phyloP scores from a whole-genome alignment of 345 rosid species.

The Syzygium oleosum region DNA sequence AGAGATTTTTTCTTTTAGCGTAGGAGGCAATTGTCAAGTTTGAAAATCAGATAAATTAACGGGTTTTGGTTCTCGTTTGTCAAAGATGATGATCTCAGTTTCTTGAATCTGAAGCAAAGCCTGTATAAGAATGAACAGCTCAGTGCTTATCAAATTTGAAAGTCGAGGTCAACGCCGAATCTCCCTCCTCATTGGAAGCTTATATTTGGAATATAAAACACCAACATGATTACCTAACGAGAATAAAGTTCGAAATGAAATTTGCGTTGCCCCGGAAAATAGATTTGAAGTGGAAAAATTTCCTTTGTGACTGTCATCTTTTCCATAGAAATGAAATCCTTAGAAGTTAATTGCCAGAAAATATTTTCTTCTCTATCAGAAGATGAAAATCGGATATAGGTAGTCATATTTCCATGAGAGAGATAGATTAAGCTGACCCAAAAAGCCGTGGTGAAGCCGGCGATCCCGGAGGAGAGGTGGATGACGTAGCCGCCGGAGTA shows the following conservation, averaged over 20 bases:
- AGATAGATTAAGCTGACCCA: not conserved
- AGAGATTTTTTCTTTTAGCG: not conserved
- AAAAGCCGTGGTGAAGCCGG: conserved; percentile 8
- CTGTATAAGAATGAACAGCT: not conserved
- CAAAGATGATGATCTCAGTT: not conserved
- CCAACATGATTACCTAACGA: not conserved
- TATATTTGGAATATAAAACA: not conserved
- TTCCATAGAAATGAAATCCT: too few relatives aligned
- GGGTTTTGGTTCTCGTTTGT: not conserved
- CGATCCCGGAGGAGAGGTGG: conserved; percentile 13
- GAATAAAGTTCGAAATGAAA: not conserved
- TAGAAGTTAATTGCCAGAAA: too few relatives aligned
- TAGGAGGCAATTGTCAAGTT: not conserved
- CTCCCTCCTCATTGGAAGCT: not conserved
- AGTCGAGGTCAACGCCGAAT: not conserved
- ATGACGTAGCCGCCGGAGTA: conserved; percentile 17
- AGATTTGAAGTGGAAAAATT: too few relatives aligned
- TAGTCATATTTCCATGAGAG: not conserved
- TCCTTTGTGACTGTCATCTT: too few relatives aligned
- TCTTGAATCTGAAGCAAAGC: not conserved
- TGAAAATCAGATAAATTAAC: not conserved
- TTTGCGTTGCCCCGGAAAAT: too few relatives aligned
- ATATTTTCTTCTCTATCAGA: not conserved
- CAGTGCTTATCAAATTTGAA: not conserved
- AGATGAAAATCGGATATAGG: not conserved